Base-by-base conservation (phyloP, 2,329 filamentous ascomycete species). In the Penicillium sp. region DNA sequence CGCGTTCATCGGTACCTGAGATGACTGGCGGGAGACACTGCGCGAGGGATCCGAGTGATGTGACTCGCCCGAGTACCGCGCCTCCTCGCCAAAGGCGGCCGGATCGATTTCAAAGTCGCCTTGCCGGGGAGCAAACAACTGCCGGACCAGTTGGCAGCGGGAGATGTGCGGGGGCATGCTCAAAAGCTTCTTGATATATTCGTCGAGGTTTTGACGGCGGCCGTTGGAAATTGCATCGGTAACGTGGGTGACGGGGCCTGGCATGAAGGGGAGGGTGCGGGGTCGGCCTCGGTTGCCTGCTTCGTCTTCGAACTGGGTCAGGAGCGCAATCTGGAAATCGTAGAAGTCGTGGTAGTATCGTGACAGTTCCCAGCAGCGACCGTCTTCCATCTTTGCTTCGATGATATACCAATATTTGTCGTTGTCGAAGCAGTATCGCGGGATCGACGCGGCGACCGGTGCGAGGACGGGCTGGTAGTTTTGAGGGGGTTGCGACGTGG, bases 351-450 rank as follows among this genome's bases (percentile, higher is more conserved):
- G 89, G 64, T 98, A 98, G 64, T 95, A 93, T 53, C 93, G 83
- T 31, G 89, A 91, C 40, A 98, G 74, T 65, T 96, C 90, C 89
- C 90, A 97, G 63, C 87, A 85, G 38, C 87, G 80, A 39, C 89
- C 90, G 64, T 97, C 90, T 63, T 95, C 89, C 68, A 97, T 81
- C 60, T 85, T 79, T 20, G 87, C 89, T 67, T 96, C 90, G 49
- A 98, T 91, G 44, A 96, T 87, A 63, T 97, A 98, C 89, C 93
- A 97, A 70, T 97, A 97, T 68, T 96, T 96, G 59, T 96, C 90
- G 64, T 97, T 91, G 49, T 89, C 89, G 63, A 94, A 97, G 68
- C 89, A 95, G 72, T 95, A 97, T 51, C 89, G 80, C 13, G 91
- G 90, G 58, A 97, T 95, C 42, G 82, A 85, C 10, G 91, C 93